These are phyloP conservation scores for Neofusicoccum umdonicola DNA, from an alignment of 2,329 filamentous ascomycete species.

Conservation along the genomic window DNA sequence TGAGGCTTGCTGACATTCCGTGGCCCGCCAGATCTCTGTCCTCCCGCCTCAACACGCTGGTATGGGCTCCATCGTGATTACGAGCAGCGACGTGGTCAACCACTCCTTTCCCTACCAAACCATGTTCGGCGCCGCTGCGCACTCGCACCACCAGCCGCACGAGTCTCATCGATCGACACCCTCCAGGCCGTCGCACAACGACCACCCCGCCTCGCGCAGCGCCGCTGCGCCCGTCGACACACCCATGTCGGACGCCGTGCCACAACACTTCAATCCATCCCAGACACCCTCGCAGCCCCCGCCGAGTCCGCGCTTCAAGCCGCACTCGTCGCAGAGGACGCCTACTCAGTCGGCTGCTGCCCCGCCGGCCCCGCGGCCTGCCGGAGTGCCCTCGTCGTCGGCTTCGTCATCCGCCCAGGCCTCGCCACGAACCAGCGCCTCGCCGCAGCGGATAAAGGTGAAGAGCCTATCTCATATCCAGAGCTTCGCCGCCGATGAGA, in stretches of 20 bases:
- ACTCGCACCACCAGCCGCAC: constrained; percentile 32
- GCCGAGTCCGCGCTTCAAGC: constrained; percentile 35
- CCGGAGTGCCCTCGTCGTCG: constrained; percentile 27
- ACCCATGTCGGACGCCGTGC: constrained; percentile 39
- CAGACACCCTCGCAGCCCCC: constrained; percentile 27
- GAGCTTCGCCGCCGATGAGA: constrained; percentile 77
- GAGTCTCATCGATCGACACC: constrained; percentile 33
- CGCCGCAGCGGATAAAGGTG: constrained; percentile 67
- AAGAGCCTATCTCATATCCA: constrained; percentile 89
- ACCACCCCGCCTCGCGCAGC: constrained; percentile 22
- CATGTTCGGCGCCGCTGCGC: constrained; percentile 56
- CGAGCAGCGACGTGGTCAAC: constrained; percentile 65
- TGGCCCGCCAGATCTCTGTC: constrained; percentile 10
- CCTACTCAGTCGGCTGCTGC: constrained; percentile 21
- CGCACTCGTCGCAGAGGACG: constrained; percentile 34
- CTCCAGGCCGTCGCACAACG: constrained; percentile 31
- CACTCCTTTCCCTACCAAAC: constrained; percentile 71
- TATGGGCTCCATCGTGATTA: constrained; percentile 60
- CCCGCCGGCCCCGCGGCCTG: constrained; percentile 21
- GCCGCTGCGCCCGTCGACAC: constrained; percentile 31
- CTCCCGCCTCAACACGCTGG: constrained; percentile 37
- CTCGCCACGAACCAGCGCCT: constrained; percentile 28
- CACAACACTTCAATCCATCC: constrained; percentile 26
- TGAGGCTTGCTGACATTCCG: constrained; percentile 9
- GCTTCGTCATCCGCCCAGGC: constrained; percentile 28